Evolutionary conservation across 1,139 yeast species (phyloP), one percentile per base, ranked within the genome.

Genomic region (Barnettozyma hawaiiensis): DNA sequence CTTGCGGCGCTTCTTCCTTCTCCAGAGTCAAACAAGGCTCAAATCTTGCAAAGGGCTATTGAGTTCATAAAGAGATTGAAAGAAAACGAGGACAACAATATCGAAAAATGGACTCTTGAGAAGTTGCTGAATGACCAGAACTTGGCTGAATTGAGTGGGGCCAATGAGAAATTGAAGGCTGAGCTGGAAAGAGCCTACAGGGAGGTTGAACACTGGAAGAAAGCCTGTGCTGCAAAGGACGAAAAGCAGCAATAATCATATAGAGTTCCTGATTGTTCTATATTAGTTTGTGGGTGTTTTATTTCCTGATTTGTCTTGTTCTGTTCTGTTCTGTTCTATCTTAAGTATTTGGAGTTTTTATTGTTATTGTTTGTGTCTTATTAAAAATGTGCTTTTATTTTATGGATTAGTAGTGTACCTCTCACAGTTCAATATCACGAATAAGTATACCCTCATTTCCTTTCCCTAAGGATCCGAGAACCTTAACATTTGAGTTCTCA

Each of bases 71-170:
- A 83, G 61, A 77, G 92, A 64, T 75, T 92, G 59, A 86, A 89
- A 64, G 95, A 85, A 54, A 85, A 85, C 55, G 97, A 87, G 64
- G 81, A 81, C 60, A 81, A 82, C 56, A 84, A 85, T 59, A 82
- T 86, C 57, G 96, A 90, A 62, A 90, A 92, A 67, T 85, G 95
- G 86, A 89, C 97, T 6, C 73, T 90, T 59, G 97, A 90, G 61
- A 90, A 89, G 66, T 72, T 92, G 49, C 74, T 89, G 52, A 82
- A 94, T 37, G 97, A 90, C 61, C 97, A 92, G 64, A 90, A 92
- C 7, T 84, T 89, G 43, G 76, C 85, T 49, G 96, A 85, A 60
- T 70, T 86, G 48, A 75, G 83, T 40, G 78, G 83, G 34, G 76
- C 85, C 15, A 86, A 86, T 63, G 94, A 85, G 55, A 82, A 84